Evolutionary conservation across 306 rosid genomes (phyloP).

Genomic region (Trichosanthes truncata): DNA sequence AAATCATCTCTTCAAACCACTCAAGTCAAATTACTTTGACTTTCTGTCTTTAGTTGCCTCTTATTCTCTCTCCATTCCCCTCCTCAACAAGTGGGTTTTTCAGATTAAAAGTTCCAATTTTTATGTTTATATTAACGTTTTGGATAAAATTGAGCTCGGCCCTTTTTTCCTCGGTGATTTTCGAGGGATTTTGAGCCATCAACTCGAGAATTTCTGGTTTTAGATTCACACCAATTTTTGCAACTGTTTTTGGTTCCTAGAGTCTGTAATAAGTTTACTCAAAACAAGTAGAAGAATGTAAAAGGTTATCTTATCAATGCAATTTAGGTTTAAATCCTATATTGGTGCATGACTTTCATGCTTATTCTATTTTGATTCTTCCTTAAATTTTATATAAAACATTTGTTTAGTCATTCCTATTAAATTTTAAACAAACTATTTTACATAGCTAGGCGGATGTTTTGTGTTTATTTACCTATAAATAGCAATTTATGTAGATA

Average conservation of each 20-base stretch:
- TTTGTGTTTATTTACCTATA: no score
- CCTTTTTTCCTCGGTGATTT: neutral
- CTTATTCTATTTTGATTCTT: no score
- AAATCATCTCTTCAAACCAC: neutral
- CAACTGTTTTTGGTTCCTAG: neutral
- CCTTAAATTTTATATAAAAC: no score
- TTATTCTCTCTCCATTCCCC: neutral
- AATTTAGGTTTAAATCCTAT: no score
- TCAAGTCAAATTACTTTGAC: conserved; percentile 1
- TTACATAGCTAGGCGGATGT: no score
- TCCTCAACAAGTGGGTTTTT: no score
- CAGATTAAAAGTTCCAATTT: neutral
- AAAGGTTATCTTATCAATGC: no score
- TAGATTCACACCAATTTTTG: neutral
- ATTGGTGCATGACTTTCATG: no score
- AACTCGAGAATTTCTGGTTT: neutral
- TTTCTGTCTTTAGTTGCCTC: neutral
- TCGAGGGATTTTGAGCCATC: neutral
- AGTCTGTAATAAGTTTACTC: neutral
- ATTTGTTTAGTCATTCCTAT: no score
- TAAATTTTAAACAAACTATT: no score
- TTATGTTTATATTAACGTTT: neutral
- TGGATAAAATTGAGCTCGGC: neutral
- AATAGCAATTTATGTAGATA: no score
- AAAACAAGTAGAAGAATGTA: neutral